Base-by-base conservation (phyloP, 768 basidiomycete genomes). In the Pisolithus orientalis region DNA sequence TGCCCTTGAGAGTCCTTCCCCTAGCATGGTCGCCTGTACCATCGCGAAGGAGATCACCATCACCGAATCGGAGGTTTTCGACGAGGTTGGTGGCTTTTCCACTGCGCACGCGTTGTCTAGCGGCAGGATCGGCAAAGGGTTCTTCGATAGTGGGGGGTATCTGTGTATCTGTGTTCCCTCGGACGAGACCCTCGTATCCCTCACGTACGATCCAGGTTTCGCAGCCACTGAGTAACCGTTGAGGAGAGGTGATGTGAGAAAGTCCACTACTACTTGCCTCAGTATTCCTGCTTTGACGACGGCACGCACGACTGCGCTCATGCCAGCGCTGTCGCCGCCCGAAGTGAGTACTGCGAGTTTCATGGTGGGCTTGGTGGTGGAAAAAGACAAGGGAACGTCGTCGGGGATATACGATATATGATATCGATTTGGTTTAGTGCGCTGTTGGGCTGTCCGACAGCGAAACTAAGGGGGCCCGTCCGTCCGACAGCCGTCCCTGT, bases 281-380 rank as follows among this genome's bases (percentile, higher is more conserved):
- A 93, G 76, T 59, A 99, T 96, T 32, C 87, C 93, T 59, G 84
- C 84, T 71, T 93, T 93, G 57, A 98, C 95, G 44, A 94, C 86
- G 0, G 94, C 80, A 59, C 96, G 89, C 49, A 99, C 95, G 51
- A 84, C 90, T 31, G 93, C 92, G 65, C 95, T 94, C 91, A 94
- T 92, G 62, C 96, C 96, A 49, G 96, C 94, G 71, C 90, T 92
- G 76, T 99, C 96, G 64, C 96, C 95, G 44, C 95, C 96, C 2
- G 87, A 90, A 1, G 96, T 99, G 57, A 98, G 81, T 47, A 95
- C 87, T 1, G 94, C 95, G 65, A 96, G 80, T 75, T 92, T 94
- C 84, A 94, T 91, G 42, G n/a, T 44, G 28, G 25, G 31, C 50
- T 44, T 44, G 24, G 14, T 43, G 9, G 37, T 49, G 31, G 21